Evolutionary conservation across 2,329 filamentous ascomycete genomes (phyloP), one percentile per base, ranked within the genome.

Genomic region (Gliomastix tumulicola): DNA sequence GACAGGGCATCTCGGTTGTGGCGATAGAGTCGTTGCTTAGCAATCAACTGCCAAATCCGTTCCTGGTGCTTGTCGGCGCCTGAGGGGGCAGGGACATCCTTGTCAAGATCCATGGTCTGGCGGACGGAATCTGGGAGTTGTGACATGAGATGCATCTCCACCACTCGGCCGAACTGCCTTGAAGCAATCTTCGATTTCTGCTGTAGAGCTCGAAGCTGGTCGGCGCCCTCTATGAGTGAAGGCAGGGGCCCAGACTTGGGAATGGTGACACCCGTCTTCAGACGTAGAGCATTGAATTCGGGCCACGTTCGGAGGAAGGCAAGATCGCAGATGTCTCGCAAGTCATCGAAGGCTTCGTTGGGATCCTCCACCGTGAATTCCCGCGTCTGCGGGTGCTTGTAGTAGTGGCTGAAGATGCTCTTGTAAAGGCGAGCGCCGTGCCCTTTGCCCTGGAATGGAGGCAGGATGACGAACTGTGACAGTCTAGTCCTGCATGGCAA

Each of bases 301-400:
- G 79, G 68, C 4, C 74, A 63, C 8, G 59, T 63, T 37, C 76
- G 76, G 4, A 92, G 66, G 45, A 78, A 79, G 5, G 68, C 63
- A 21, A 90, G 64, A 49, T 94, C 87, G 48, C 78, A 81, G 35
- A 82, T 66, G 53, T 92, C 86, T 46, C 87, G 76, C 49, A 94
- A 67, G 41, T 87, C 78, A 51, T 92, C 85, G 48, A 94, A 94
- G 2, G 74, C 78, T 53, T 90, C 85, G 51, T 86, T 97, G 1
- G 92, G 94, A 43, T 97, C 90, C 62, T 98, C 92, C 6, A 98
- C 82, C 0, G 89, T 94, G 50, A 98, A 75, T 55, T 97, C 90
- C 37, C 79, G 70, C 7, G 88, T 83, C 41, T 82, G 79, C 0
- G 74, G 58, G 39, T 84, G 75, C 22, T 76, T 68, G 40, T 84